Base-by-base conservation (phyloP, 352 stramenopile genomes). In the Phytophthora quininea region DNA sequence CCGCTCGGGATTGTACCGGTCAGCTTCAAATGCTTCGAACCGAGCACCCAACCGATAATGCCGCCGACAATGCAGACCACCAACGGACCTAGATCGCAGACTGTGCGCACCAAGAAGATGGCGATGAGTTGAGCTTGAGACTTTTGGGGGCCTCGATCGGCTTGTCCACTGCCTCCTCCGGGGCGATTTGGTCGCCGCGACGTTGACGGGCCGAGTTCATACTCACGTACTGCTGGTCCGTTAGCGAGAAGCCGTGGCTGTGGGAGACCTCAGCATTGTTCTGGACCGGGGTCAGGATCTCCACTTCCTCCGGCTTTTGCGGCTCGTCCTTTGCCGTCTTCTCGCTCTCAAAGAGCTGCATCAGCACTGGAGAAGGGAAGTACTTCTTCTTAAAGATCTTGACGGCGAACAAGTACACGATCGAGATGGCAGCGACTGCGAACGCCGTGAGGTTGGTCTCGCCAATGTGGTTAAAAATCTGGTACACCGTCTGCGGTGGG, bases 371-470 rank as follows among this genome's bases (percentile, higher is more conserved):
- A 5, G 59, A 69, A 31, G 68, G 68, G 64, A 82, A 80, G 62
- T 54, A 84, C 40, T 53, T 63, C 45, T 81, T 79, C 71, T 83
- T 85, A 52, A 70, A 76, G 30, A 79, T 56, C 4, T 73, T 74
- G 24, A 88, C 64, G 10, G 56, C 56, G 11, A 79, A 66, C 30
- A 97, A 60, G 32, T 89, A 73, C 2, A 67, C 32, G 37, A 96
- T 84, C 31, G 77, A 88, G 53, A 73, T 60, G 29, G 80, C 71
- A 14, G 86, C 83, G 31, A 97, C 58, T 6, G 83, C 58, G 56
- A 97, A 90, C 0, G 78, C 82, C 51, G 84, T 88, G 30, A 72
- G 83, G 61, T 97, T 95, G 38, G 83, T 88, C 4, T 91, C 56
- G 24, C 60, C 62, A 48, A 94, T 83, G 47, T 82, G 56, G 30